Evolutionary conservation across 2,329 filamentous ascomycete genomes (phyloP).

Genomic region (Fonsecaea erecta): DNA sequence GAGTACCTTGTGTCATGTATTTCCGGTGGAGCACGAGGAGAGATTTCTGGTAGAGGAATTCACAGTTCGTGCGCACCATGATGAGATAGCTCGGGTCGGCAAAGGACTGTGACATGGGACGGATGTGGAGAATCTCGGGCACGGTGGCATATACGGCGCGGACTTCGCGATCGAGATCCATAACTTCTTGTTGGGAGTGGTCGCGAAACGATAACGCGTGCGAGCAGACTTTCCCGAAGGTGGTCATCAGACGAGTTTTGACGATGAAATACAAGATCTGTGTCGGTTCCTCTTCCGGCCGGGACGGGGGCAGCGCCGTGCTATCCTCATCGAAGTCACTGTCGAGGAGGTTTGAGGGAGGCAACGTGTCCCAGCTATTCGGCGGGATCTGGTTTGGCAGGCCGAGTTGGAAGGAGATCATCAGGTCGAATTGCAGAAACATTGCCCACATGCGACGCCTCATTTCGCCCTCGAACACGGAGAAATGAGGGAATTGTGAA

Average conservation of each 20-base stretch:
- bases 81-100: constrained; percentile 57
- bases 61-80: constrained; percentile 58
- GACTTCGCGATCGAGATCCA: constrained; percentile 38
- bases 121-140: constrained; percentile 34
- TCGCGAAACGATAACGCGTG: constrained; percentile 40
- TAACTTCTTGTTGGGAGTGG: constrained; percentile 27
- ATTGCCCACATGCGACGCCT: constrained; percentile 50
- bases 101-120: constrained; percentile 44
- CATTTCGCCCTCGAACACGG: constrained; percentile 62
- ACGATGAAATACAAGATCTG: constrained; percentile 42
- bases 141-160: constrained; percentile 34
- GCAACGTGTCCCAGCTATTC: constrained; percentile 63
- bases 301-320: constrained; percentile 56
- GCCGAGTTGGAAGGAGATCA: constrained; percentile 68
- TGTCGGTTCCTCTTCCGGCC: constrained; percentile 56
- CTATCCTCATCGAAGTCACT: constrained; percentile 62
- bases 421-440: constrained; percentile 61
- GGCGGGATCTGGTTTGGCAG: constrained; percentile 65
- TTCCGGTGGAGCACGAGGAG: constrained; percentile 60
- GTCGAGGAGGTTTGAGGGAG: constrained; percentile 66
- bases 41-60: constrained; percentile 58
- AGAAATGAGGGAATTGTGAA: constrained; percentile 57
- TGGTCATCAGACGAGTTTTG: constrained; percentile 40
- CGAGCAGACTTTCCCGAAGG: constrained; percentile 40
- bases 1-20: constrained; percentile 50